These are phyloP conservation scores for Piromyces sp. DNA, from an alignment of 192 early-diverging fungal species.

Conservation along the genomic window DNA sequence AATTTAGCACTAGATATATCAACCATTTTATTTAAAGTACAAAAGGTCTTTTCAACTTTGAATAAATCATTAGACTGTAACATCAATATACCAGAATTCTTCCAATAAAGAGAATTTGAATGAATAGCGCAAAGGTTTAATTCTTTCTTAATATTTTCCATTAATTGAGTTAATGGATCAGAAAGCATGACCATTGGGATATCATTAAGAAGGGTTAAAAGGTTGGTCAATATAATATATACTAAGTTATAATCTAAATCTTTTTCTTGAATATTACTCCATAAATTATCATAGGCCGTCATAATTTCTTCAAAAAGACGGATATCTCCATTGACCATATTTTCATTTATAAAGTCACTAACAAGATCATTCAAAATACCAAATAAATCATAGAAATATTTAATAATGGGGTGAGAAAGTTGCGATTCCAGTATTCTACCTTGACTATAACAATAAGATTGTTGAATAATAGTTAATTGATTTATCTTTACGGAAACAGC, in stretches of 20 bases:
- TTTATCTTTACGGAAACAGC: neutral
- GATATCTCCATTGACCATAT: neutral
- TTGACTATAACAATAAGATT: slow-evolving; percentile 18
- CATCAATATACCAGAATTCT: slow-evolving; percentile 2
- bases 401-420: slow-evolving; percentile 19
- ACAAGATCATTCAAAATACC: slow-evolving; percentile 9
- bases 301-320: slow-evolving; percentile 18
- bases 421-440: slow-evolving; percentile 17
- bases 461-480: slow-evolving; percentile 10
- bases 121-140: slow-evolving; percentile 2
- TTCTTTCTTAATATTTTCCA: neutral
- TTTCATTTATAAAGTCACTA: slow-evolving; percentile 3
- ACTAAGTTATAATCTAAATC: slow-evolving; percentile 31
- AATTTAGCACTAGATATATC: neutral
- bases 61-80: neutral
- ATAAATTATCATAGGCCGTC: slow-evolving; percentile 30
- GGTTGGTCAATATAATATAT: slow-evolving; percentile 17
- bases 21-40: neutral
- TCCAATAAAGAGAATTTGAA: slow-evolving; percentile 9
- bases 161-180: neutral
- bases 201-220: slow-evolving; percentile 3
- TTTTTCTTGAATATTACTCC: slow-evolving; percentile 15
- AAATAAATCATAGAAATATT: slow-evolving; percentile 23
- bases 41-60: neutral
- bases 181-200: neutral